Conservation (phyloP, 2,329 filamentous ascomycete genomes). For the Xylariaceae sp. region DNA sequence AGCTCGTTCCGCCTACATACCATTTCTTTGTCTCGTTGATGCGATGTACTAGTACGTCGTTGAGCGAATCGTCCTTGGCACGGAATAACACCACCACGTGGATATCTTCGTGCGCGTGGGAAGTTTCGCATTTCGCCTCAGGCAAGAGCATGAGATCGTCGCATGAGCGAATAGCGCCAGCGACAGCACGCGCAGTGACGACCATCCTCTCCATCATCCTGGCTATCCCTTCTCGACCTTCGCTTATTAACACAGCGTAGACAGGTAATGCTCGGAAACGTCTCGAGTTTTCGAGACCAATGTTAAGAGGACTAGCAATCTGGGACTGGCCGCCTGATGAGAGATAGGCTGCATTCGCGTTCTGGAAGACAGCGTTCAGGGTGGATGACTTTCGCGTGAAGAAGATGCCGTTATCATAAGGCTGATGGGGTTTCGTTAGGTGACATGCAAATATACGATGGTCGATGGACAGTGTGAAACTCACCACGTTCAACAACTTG, state of each 20-base stretch:
- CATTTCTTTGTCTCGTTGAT: slow-evolving; percentile 72
- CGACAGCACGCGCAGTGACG: slow-evolving; percentile 61
- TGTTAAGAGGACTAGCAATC: slow-evolving; percentile 78
- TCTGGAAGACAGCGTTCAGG: slow-evolving; percentile 64
- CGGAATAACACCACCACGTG: slow-evolving; percentile 74
- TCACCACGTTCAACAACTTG: slow-evolving; percentile 83
- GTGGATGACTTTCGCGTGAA: slow-evolving; percentile 60
- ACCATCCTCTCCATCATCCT: slow-evolving; percentile 70
- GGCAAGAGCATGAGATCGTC: slow-evolving; percentile 25
- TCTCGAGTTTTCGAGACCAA: slow-evolving; percentile 85
- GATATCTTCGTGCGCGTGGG: slow-evolving; percentile 43
- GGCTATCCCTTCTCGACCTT: slow-evolving; percentile 64
- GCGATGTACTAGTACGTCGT: slow-evolving; percentile 58
- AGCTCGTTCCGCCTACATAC: slow-evolving; percentile 77
- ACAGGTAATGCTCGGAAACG: slow-evolving; percentile 87
- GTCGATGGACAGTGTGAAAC: no score
- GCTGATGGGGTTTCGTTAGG: slow-evolving; percentile 38
- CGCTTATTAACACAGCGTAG: slow-evolving; percentile 71
- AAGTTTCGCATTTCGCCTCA: slow-evolving; percentile 24
- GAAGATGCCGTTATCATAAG: slow-evolving; percentile 91
- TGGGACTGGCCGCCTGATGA: slow-evolving; percentile 33
- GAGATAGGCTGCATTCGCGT: slow-evolving; percentile 82
- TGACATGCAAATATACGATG: no score
- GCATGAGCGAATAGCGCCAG: slow-evolving; percentile 55
- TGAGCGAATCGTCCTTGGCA: slow-evolving; percentile 59